Evolutionary conservation across 1,139 yeast genomes (phyloP), one percentile per base, ranked within the genome.

Genomic region (Geotrichum reessii): DNA sequence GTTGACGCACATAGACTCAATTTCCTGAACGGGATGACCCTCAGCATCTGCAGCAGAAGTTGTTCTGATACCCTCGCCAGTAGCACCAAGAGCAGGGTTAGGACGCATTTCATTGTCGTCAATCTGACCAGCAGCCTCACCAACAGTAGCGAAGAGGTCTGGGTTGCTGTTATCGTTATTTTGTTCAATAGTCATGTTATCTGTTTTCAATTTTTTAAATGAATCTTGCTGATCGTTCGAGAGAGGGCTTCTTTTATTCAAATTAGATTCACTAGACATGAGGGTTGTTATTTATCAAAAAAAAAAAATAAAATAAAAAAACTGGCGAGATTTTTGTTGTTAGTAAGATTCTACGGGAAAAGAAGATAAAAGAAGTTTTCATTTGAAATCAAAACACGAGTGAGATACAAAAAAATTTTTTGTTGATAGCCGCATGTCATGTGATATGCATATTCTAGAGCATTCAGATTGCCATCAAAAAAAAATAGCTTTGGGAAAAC

Each of bases 11-110:
- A 92, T 76, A 21, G 97, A 90, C 71, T 92, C 95, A 63, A 95
- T 83, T 72, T 93, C 98, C 73, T 91, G 97, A 21, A 93, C 96
- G 5, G 97, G 96, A 66, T 90, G 95, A n/a, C 97, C 97, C 70
- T 83, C 85, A n/a, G 87, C 86, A 71, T 89, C 97, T 9, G 77
- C 76, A 24, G 91, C 76, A 11, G 75, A 74, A 7, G 76, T 73
- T 11, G 65, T 64, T 33, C 68, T 63, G 57, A 71, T 62, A 25
- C 71, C 69, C 14, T 67, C 60, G 9, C 60, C 62, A 17, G 58
- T 54, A 44, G 62, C 59, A 33, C 58, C 62, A 31, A 52, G 54
- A 17, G 63, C 67, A n/a, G 63, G 61, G 11, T 61, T 63, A 27
- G 65, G 64, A 27, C 58, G 63, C 52, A 61, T 60, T 42, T 56